A percentile compares a stretch with the other conserved stretches of the same genome.
Conservation (phyloP, 2,329 filamentous ascomycete species). For the Verticillium albo-atrum region DNA sequence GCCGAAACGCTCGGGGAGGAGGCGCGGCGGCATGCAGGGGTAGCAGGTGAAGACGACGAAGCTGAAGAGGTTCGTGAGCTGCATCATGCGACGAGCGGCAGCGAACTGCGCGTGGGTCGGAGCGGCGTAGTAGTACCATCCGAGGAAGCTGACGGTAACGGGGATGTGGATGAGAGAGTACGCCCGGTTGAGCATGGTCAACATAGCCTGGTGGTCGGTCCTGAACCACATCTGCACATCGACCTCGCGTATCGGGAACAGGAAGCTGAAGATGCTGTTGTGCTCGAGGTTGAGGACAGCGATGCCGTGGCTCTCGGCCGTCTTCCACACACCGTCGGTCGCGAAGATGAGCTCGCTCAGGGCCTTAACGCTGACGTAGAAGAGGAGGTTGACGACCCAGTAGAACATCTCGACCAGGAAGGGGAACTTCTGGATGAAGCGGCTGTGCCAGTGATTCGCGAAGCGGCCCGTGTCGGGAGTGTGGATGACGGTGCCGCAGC, state of each 20-base stretch:
- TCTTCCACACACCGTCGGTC: slow-evolving; percentile 44
- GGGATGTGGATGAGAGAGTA: slow-evolving; percentile 59
- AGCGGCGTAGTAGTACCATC: slow-evolving; percentile 59
- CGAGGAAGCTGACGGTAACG: slow-evolving; percentile 58
- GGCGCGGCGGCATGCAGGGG: slow-evolving; percentile 60
- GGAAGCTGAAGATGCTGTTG: slow-evolving; percentile 39
- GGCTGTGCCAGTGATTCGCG: slow-evolving; percentile 53
- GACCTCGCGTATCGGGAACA: slow-evolving; percentile 48
- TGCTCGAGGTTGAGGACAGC: slow-evolving; percentile 52
- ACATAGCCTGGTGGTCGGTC: slow-evolving; percentile 43
- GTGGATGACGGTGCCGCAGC: slow-evolving; percentile 43
- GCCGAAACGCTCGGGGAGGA: slow-evolving; percentile 54
- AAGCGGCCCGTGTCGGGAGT: slow-evolving; percentile 53
- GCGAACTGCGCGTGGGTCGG: slow-evolving; percentile 30
- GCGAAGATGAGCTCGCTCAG: slow-evolving; percentile 26
- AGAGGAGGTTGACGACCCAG: slow-evolving; percentile 51
- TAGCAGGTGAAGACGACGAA: slow-evolving; percentile 59
- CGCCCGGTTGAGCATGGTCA: slow-evolving; percentile 52
- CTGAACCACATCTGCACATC: slow-evolving; percentile 54
- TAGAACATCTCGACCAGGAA: slow-evolving; percentile 73
- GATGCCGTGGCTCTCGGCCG: slow-evolving; percentile 51
- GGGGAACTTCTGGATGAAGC: slow-evolving; percentile 60
- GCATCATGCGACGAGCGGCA: slow-evolving; percentile 36
- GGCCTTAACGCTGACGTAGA: slow-evolving; percentile 36
- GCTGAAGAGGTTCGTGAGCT: slow-evolving; percentile 56